These are phyloP conservation scores for Protostelium mycophagum DNA, from an alignment of 78 protist genomes.

Conservation along the genomic window DNA sequence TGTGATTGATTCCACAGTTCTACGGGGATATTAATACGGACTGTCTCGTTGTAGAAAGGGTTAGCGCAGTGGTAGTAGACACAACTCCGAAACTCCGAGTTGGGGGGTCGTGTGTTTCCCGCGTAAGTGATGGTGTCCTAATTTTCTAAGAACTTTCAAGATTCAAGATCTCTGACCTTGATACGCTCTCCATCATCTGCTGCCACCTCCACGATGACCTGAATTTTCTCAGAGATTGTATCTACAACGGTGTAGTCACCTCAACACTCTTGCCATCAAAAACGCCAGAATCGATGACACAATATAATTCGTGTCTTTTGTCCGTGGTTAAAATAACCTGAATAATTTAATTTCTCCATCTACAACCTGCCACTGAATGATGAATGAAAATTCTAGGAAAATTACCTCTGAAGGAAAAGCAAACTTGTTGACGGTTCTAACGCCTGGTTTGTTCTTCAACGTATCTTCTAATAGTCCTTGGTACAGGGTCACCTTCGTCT, in stretches of 20 bases:
- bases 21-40: neutral
- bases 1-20: neutral
- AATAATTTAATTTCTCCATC: too few species aligned
- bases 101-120: neutral
- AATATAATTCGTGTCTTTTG: neutral
- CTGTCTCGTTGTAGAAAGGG: neutral
- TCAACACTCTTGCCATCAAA: neutral
- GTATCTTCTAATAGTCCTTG: neutral
- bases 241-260: neutral
- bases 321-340: neutral
- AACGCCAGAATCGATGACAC: neutral
- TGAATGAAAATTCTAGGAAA: too few species aligned
- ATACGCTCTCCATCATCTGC: neutral
- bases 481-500: neutral
- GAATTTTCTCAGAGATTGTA: neutral
- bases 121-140: neutral
- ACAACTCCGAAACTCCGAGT: neutral
- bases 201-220: neutral
- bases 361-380: too few species aligned
- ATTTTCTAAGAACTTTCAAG: neutral
- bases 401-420: neutral
- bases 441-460: neutral
- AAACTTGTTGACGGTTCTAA: neutral
- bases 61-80: neutral
- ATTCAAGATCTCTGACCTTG: neutral